These are phyloP conservation scores for Trypanosoma congolense DNA, from an alignment of 208 protist genomes.

Conservation along the genomic window DNA sequence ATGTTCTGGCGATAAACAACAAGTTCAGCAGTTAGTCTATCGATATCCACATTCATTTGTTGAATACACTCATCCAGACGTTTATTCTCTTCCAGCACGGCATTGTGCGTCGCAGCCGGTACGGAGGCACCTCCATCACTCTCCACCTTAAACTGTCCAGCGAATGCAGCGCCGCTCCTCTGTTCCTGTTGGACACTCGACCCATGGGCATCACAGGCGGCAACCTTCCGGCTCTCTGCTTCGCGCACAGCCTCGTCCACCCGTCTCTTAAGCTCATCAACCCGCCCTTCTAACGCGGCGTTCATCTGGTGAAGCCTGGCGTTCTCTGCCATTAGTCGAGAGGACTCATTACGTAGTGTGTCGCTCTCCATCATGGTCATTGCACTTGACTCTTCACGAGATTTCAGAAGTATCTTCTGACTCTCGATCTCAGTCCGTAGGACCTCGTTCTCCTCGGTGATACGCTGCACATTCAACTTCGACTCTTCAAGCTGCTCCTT, in stretches of 20 bases:
- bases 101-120: conserved; percentile 61
- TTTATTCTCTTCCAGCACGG: conserved; percentile 47
- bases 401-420: conserved; percentile 62
- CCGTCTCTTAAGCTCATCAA: conserved; percentile 81
- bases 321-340: conserved; percentile 45
- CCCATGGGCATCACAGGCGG: conserved; percentile 29
- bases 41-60: conserved; percentile 43
- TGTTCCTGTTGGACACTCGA: conserved; percentile 37
- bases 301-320: conserved; percentile 59
- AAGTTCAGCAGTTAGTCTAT: conserved; percentile 86
- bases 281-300: conserved; percentile 65
- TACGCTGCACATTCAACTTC: conserved; percentile 53
- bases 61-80: conserved; percentile 40
- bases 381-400: conserved; percentile 50
- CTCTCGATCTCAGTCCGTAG: conserved; percentile 48
- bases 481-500: conserved; percentile 64
- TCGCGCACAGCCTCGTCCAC: conserved; percentile 81
- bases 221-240: conserved; percentile 56
- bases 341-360: conserved; percentile 53
- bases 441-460: conserved; percentile 51
- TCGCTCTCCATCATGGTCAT: conserved; percentile 49
- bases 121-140: conserved; percentile 46
- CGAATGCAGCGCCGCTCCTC: conserved; percentile 42
- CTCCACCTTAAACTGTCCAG: conserved; percentile 26
- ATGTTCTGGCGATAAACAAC: conserved; percentile 84